A percentile compares a stretch with the other conserved stretches of the same genome.
Conservation (phyloP, 805 yeast genomes). For the Peterozyma toletana region DNA sequence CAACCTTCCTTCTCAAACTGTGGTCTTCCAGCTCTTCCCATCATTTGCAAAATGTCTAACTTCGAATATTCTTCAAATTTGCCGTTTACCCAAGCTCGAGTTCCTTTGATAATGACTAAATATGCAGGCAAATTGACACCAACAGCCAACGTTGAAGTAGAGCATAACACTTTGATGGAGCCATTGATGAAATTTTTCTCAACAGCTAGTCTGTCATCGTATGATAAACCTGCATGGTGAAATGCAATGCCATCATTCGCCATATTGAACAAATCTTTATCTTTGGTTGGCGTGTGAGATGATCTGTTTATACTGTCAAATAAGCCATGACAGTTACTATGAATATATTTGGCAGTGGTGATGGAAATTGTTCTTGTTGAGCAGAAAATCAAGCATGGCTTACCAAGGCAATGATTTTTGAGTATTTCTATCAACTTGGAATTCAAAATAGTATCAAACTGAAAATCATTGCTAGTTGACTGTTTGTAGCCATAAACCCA, state of each 20-base stretch:
- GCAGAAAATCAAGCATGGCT: slow-evolving; percentile 45
- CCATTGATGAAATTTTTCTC: slow-evolving; percentile 40
- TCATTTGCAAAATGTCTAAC: slow-evolving; percentile 53
- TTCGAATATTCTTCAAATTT: slow-evolving; percentile 46
- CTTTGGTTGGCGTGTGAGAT: slow-evolving; percentile 9
- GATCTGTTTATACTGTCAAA: not conserved
- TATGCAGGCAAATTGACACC: slow-evolving; percentile 60
- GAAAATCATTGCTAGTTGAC: slow-evolving; percentile 35
- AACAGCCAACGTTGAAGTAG: slow-evolving; percentile 54
- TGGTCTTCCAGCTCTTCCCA: slow-evolving; percentile 62
- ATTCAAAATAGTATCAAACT: slow-evolving; percentile 37
- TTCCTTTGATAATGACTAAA: slow-evolving; percentile 54
- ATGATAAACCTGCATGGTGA: slow-evolving; percentile 53
- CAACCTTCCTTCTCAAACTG: slow-evolving; percentile 45
- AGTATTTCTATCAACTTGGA: slow-evolving; percentile 32
- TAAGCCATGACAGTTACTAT: slow-evolving; percentile 11
- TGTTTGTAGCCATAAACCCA: slow-evolving; percentile 35
- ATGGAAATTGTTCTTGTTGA: slow-evolving; percentile 43
- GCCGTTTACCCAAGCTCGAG: slow-evolving; percentile 48
- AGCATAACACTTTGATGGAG: slow-evolving; percentile 35
- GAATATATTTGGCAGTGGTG: slow-evolving; percentile 35
- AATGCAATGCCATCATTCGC: slow-evolving; percentile 34
- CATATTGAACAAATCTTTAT: slow-evolving; percentile 20
- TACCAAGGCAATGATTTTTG: slow-evolving; percentile 26
- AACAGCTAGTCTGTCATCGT: slow-evolving; percentile 35